Base-by-base conservation (phyloP, 345 rosid genomes). In the Eucalyptus pumila region DNA sequence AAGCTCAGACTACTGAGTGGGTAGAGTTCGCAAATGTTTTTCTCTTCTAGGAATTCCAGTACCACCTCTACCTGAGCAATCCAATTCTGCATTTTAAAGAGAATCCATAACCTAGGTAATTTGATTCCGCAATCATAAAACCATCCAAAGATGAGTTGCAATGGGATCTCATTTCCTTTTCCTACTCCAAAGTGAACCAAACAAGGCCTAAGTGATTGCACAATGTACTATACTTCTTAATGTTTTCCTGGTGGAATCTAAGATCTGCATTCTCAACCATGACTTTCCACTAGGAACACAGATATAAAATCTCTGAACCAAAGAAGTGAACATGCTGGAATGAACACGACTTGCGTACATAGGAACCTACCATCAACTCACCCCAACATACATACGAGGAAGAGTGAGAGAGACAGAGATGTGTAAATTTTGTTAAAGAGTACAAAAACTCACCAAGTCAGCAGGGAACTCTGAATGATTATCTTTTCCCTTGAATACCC, bases 401-500 rank as follows among this genome's bases (percentile, higher is more conserved):
- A 42, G 40, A 23, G 40, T 15, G 26, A 72, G 81, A 72, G 81
- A 72, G 9, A 19, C 45, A 86, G 65, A 42, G 27, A 9, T 11
- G 40, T 45, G 72, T 76, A 9, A 16, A 51, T 48, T 40, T 47
- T 47, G 21, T 14, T 72, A 40, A 40, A 76, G 5, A 9, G 13
- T 23, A 85, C 26, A 86, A 72, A 62, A 32, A 85, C 94, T 44
- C 90, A 96, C 97, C 95, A 96, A 87, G 95, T 94, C 96, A 7
- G 98, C 98, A 3, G 94, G 95, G 92, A 94, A 96, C 86, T 93
- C 93, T 0, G 92, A 2, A 90, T 93, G 94, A 88, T 96, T 97
- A 87, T 88, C 90, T 90, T 93, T 91, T 88, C 97, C 97, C 92
- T 94, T 96, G 92, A 97, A 97, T 88, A 96, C 97, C 51, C 99